Evolutionary conservation across 768 basidiomycete species (phyloP), one percentile per base, ranked within the genome.

Genomic region (Hypholoma sublateritium): DNA sequence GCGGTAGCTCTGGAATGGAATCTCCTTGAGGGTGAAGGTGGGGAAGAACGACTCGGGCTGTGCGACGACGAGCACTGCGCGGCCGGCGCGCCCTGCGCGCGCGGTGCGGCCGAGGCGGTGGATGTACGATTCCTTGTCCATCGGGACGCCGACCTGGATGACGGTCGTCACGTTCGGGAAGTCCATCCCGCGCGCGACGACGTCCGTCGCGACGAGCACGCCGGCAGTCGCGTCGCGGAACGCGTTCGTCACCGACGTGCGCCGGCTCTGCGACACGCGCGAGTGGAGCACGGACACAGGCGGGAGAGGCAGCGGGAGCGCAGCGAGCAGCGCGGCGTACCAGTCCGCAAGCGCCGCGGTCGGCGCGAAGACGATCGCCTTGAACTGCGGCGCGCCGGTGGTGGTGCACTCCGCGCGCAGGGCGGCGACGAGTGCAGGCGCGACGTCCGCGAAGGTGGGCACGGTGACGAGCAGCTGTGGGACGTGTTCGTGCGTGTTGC

Each of bases 91-190:
- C 5, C 89, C 89, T 0, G 89, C 89, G 43, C 89, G 83, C 11
- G 89, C 89, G 16, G 89, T 91, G 46, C 89, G 82, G 13, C 89
- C 89, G 6, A 91, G 84, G 19, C 89, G 82, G 63, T 91, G 89
- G 54, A 91, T 85, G 70, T 91, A 91, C 66, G 90, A 88, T 63
- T 90, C 89, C 22, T 83, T 77, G 54, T 85, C 80, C 0, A 83
- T 79, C 12, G 89, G 89, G 60, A 89, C 78, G 57, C 85, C 86
- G 54, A 85, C 68, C 65, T 88, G 86, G 6, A 86, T 62, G 44
- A 88, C 80, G 1, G 80, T 74, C 0, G 85, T 83, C 6, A 88
- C 83, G 16, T 82, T 81, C 4, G 56, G 60, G 65, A 87, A 84
- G 67, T 89, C 86, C 73, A 89, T 83, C 6, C 87, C 87, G 17